A percentile compares a stretch with the other conserved stretches of the same genome.
These are phyloP conservation scores for Zea mays DNA, from an alignment of 176 grass and related monocot species.

Conservation along the genomic window Zm-B73-REFERENCE-NAM-5.0 NC_050100.1:225130501-225131000, in stretches of 20 bases:
- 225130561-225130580: constrained; percentile 47
- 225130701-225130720: constrained; percentile 68
- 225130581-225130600: constrained; percentile 65
- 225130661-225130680: constrained; percentile 36
- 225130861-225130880: constrained; percentile 34
- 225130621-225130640: constrained; percentile 48
- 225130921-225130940: constrained; percentile 57
- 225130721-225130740: constrained; percentile 58
- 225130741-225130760: constrained; percentile 44
- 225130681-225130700: constrained; percentile 40
- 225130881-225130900: constrained; percentile 49
- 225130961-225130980: constrained; percentile 44
- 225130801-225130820: constrained; percentile 67
- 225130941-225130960: constrained; percentile 51
- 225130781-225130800: constrained; percentile 57
- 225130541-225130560: constrained; percentile 43
- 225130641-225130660: constrained; percentile 30
- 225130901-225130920: constrained; percentile 55
- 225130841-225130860: constrained; percentile 24
- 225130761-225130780: constrained; percentile 40
- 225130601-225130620: constrained; percentile 56
- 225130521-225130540: constrained; percentile 35
- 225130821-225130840: constrained; percentile 43
- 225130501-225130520: constrained; percentile 68
- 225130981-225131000: constrained; percentile 35